These are phyloP conservation scores for Fusarium sp. DNA, from an alignment of 2,329 filamentous ascomycete species.

Conservation along the genomic window DNA sequence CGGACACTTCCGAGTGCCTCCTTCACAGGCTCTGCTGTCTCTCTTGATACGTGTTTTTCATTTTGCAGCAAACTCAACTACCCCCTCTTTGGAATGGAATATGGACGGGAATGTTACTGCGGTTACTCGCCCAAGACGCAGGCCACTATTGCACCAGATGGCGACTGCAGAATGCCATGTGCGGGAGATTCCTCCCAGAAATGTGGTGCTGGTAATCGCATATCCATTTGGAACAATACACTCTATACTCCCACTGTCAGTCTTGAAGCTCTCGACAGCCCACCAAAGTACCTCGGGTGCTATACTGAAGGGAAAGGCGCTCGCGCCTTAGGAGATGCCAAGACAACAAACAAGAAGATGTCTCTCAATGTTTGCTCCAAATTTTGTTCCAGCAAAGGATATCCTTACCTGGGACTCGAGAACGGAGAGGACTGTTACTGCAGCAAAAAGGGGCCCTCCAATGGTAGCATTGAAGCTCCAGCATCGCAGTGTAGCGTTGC, in stretches of 20 bases:
- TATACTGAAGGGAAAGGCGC: conserved; percentile 32
- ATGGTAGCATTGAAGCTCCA: conserved; percentile 27
- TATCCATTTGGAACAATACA: conserved; percentile 42
- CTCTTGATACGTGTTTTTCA: conserved; percentile 34
- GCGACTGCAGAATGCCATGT: conserved; percentile 38
- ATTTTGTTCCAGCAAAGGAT: conserved; percentile 31
- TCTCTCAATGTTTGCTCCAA: conserved; percentile 25
- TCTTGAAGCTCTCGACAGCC: not conserved
- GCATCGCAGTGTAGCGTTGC: conserved; percentile 22
- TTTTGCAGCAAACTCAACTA: conserved; percentile 41
- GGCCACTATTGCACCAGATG: conserved; percentile 27
- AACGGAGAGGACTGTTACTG: conserved; percentile 38
- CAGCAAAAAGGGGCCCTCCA: conserved; percentile 18
- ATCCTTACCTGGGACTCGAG: conserved; percentile 32
- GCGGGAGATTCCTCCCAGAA: conserved; percentile 30
- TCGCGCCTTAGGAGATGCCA: conserved; percentile 17
- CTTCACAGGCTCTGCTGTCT: conserved; percentile 35
- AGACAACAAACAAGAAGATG: conserved; percentile 29
- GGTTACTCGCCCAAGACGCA: conserved; percentile 32
- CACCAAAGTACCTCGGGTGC: conserved; percentile 26
- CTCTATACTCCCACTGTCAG: conserved; percentile 10
- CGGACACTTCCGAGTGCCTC: conserved; percentile 32
- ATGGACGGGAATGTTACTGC: conserved; percentile 39
- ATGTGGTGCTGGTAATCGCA: conserved; percentile 34
- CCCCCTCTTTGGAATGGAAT: conserved; percentile 42